Evolutionary conservation across 148 eudicot species (phyloP).

Genomic region (Cornus kousa): DNA sequence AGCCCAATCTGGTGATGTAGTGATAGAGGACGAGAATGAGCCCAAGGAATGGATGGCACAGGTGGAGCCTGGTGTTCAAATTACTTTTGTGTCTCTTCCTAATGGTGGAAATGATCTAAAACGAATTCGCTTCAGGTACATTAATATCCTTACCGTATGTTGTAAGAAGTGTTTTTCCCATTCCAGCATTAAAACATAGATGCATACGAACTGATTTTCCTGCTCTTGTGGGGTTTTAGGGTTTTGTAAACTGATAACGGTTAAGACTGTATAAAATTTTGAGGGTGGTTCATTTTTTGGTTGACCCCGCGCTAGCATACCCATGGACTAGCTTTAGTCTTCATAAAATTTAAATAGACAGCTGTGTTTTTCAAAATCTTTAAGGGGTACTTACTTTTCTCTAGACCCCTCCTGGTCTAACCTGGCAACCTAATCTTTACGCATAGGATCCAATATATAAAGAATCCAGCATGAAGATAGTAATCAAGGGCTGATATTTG

Average conservation of each 20-base stretch:
- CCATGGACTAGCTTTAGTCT: neutral
- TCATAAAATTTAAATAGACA: neutral
- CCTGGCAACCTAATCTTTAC: neutral
- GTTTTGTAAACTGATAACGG: neutral
- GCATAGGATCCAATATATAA: slow-evolving; percentile 3
- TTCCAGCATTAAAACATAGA: neutral
- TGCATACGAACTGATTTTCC: neutral
- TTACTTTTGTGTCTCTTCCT: slow-evolving; percentile 89
- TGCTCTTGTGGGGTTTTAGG: neutral
- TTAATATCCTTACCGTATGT: neutral
- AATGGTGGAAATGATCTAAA: slow-evolving; percentile 93
- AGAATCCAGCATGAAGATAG: slow-evolving; percentile 7
- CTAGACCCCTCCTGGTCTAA: neutral
- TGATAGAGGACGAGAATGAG: slow-evolving; percentile 71
- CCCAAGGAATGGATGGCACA: slow-evolving; percentile 99
- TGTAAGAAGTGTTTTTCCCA: neutral
- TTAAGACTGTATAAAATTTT: neutral
- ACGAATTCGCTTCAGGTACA: slow-evolving; percentile 91
- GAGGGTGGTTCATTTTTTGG: neutral
- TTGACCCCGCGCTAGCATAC: neutral
- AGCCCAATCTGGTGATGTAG: slow-evolving; percentile 52
- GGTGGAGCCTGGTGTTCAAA: slow-evolving; percentile 99
- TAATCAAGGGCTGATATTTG: neutral
- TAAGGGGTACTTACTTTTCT: neutral
- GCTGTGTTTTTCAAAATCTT: neutral